These are phyloP conservation scores for Eucalyptus tenuipes DNA, from an alignment of 345 rosid species.

Conservation along the genomic window DNA sequence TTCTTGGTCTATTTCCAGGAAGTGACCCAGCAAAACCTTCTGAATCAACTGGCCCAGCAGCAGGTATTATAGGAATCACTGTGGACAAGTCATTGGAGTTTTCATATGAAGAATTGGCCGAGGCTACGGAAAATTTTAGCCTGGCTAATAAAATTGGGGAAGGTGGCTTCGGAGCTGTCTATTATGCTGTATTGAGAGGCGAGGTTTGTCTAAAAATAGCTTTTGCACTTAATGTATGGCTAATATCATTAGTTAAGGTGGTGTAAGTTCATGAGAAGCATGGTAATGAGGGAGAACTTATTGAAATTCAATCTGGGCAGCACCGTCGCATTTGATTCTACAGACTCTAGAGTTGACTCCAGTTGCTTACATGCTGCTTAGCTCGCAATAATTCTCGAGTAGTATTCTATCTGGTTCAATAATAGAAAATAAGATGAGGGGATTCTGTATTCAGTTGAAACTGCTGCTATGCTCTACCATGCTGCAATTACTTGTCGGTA, in stretches of 20 bases:
- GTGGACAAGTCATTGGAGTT: slow-evolving; percentile 85
- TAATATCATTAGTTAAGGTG: neutral
- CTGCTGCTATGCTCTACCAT: neutral
- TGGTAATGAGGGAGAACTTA: neutral
- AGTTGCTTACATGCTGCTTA: neutral
- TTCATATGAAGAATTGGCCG: slow-evolving; percentile 87
- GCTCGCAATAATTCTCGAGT: neutral
- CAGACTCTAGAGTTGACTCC: neutral
- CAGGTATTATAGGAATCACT: slow-evolving; percentile 45
- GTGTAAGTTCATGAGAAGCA: neutral
- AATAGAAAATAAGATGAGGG: neutral
- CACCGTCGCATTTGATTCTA: neutral
- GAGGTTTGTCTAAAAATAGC: slow-evolving; percentile 36
- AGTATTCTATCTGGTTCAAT: neutral
- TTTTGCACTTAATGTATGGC: neutral
- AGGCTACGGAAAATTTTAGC: slow-evolving; percentile 76
- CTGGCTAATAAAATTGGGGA: slow-evolving; percentile 79
- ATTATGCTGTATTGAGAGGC: slow-evolving; percentile 88
- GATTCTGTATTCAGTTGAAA: neutral
- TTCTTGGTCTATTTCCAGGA: slow-evolving; percentile 12
- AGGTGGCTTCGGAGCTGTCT: slow-evolving; percentile 94
- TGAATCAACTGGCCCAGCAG: slow-evolving; percentile 6
- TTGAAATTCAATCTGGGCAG: neutral
- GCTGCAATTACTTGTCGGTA: neutral
- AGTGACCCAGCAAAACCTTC: slow-evolving; percentile 11